These are phyloP conservation scores for Fraxinus nigra DNA, from an alignment of 305 asterid species.

Conservation along the genomic window DNA sequence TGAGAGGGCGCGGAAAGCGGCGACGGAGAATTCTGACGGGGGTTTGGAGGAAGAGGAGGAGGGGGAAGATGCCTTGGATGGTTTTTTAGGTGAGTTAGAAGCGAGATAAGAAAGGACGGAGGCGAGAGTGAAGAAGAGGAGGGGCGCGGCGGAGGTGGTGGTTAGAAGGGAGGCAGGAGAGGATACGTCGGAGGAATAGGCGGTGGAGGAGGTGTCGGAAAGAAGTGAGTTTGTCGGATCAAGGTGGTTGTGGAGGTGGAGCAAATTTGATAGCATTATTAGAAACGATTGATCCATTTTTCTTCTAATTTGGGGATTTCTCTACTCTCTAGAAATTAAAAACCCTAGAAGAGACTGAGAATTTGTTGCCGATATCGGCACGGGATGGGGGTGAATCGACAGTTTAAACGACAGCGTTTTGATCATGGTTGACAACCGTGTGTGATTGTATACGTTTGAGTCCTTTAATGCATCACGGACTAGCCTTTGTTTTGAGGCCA, in stretches of 20 bases:
- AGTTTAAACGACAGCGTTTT: conserved; percentile 17
- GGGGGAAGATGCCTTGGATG: conserved; percentile 39
- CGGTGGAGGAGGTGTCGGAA: conserved; percentile 51
- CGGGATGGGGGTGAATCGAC: conserved; percentile 11
- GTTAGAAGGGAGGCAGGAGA: conserved; percentile 59
- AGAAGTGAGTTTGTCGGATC: conserved; percentile 70
- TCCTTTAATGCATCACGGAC: neutral
- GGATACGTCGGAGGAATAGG: conserved; percentile 42
- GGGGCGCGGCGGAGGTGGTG: conserved; percentile 87
- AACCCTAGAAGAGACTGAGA: conserved; percentile 28
- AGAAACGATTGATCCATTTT: conserved; percentile 82
- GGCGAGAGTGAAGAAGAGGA: conserved; percentile 87
- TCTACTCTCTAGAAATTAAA: neutral
- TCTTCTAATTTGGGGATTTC: neutral
- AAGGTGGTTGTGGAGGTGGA: conserved; percentile 74
- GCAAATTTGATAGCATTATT: conserved; percentile 74
- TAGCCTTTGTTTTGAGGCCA: conserved; percentile 7
- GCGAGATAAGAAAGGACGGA: conserved; percentile 88
- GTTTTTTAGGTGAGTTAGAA: conserved; percentile 51
- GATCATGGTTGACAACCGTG: neutral
- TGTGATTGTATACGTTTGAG: neutral
- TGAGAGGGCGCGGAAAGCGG: conserved; percentile 95
- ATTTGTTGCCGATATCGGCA: conserved; percentile 25
- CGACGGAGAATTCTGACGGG: conserved; percentile 76
- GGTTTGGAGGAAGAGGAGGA: conserved; percentile 48